Evolutionary conservation across 352 stramenopile species (phyloP).

Genomic region (Achlya hypogyna): DNA sequence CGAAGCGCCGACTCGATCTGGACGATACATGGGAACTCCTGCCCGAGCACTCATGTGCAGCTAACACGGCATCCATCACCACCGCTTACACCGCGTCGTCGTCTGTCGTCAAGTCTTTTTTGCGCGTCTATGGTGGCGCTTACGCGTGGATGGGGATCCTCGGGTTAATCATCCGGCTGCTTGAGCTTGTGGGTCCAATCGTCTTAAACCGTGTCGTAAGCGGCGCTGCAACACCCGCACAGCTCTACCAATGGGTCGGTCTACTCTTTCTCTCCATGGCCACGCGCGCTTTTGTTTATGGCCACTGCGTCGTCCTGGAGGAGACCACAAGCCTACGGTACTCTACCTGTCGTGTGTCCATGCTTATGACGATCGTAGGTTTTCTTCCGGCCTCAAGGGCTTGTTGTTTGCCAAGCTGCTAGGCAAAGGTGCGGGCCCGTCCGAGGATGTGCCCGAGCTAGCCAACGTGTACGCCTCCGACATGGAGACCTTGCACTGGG

Average conservation of each 20-base stretch:
- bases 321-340: constrained; percentile 2
- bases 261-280: constrained; percentile 9
- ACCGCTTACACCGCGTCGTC: background rate
- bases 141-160: background rate
- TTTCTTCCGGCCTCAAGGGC: constrained; percentile 9
- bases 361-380: background rate
- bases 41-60: constrained; percentile 27
- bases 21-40: constrained; percentile 45
- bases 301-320: background rate
- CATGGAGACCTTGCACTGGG: constrained; percentile 3
- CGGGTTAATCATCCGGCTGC: background rate
- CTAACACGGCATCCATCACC: background rate
- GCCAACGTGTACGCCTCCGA: constrained; percentile 13
- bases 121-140: background rate
- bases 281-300: background rate
- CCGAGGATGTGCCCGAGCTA: background rate
- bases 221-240: background rate
- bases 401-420: constrained; percentile 5
- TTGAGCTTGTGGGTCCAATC: constrained; percentile 15
- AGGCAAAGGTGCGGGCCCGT: background rate
- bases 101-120: background rate
- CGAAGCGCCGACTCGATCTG: constrained; percentile 18
- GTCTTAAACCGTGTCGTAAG: constrained; percentile 10
- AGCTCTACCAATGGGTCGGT: constrained; percentile 7
- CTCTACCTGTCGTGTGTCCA: background rate